Evolutionary conservation across 495 filamentous ascomycete genomes (phyloP), one percentile per base, ranked within the genome.

Genomic region (Aspergillus homomorphus): DNA sequence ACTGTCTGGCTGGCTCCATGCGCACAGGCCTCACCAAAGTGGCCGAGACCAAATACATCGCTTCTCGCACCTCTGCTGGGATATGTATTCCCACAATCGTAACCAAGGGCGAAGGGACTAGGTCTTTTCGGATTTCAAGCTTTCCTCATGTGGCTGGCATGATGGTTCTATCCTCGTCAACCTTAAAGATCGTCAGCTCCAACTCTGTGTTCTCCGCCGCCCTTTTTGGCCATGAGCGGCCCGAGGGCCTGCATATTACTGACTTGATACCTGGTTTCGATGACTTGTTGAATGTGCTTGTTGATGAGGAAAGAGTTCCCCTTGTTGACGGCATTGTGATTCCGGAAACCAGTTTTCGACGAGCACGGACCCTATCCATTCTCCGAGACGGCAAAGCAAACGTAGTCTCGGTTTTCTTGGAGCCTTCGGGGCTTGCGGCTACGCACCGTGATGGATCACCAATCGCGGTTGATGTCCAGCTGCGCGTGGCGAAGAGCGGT

Each of bases 91-190:
- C 94, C 8, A 84, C 88, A 30, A 85, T 87, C 0, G 79, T 98
- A 41, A 82, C 84, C 7, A 81, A 94, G 51, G 77, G 87, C 15
- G 81, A 84, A 43, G 84, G 78, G n/a, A 69, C 80, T 46, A 75
- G 79, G 8, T 85, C 87, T 51, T 76, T 98, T 53, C 84, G 89
- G 22, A 84, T 98, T 23, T 95, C 91, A 12, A 95, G 91, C 66
- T 96, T 96, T 53, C 94, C 94, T 7, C 92, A 98, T 66, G 96
- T 98, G 66, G 95, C 94, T 45, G 94, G 94, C 33, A 96, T 98
- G 65, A 85, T 98, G 69, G 94, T 98, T 3, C 75, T 98, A 2
- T 87, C 86, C 18, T 85, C 95, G 0, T 71, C 86, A 10, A 86
- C 81, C 1, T 76, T 97, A 51, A 80, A 81, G 21, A 91, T 98